Conservation (phyloP, 306 rosid species). For the Ziziphus jujuba region DNA sequence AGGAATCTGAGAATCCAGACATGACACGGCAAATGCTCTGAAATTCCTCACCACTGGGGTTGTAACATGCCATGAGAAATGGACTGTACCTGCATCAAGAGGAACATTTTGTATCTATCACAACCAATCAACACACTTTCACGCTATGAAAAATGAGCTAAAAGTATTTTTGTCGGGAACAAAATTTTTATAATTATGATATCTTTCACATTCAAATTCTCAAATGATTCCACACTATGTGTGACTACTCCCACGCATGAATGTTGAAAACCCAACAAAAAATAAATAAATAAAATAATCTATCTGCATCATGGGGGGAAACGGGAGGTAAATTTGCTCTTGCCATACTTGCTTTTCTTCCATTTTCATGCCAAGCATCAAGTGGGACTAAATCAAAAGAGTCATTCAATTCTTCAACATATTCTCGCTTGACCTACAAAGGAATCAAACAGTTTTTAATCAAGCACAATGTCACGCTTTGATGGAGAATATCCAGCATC, state of each 20-base stretch:
- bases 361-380: slow-evolving; percentile 97
- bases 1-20: slow-evolving; percentile 91
- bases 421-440: slow-evolving; percentile 87
- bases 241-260: neutral
- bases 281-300: too few species aligned
- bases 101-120: neutral
- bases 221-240: neutral
- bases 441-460: slow-evolving; percentile 42
- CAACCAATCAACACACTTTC: neutral
- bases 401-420: slow-evolving; percentile 78
- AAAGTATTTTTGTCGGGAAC: too few species aligned
- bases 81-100: slow-evolving; percentile 85
- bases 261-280: too few species aligned
- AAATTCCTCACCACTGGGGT: slow-evolving; percentile 81
- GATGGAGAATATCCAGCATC: slow-evolving; percentile 91
- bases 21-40: slow-evolving; percentile 96
- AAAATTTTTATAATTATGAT: neutral
- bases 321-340: slow-evolving; percentile 8
- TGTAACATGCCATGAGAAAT: slow-evolving; percentile 90
- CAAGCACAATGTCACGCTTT: slow-evolving; percentile 79
- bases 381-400: slow-evolving; percentile 91
- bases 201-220: neutral
- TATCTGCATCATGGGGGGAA: neutral
- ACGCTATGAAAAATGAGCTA: neutral
- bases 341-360: slow-evolving; percentile 98